Base-by-base conservation (phyloP, 1,139 yeast genomes). In the Geotrichum histeridarum region DNA sequence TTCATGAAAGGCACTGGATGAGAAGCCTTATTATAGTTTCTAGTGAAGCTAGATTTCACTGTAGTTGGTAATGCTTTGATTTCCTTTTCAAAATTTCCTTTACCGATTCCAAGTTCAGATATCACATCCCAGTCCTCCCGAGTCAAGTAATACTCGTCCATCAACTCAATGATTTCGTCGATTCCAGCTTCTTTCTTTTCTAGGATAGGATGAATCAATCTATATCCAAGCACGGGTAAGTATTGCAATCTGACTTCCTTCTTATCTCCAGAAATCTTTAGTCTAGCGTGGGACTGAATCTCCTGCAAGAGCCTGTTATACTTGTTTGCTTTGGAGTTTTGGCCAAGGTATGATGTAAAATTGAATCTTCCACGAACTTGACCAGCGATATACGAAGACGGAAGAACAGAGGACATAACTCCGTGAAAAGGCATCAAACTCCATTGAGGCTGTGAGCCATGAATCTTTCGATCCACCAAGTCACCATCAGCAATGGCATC, bases 371-470 rank as follows among this genome's bases (percentile, higher is more conserved):
- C 85, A 1, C 77, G 72, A 47, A 85, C 72, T 53, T 76, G 79
- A 1, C 99, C 99, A 11, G 90, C 85, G 15, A 89, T 83, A 59
- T 77, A 79, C 48, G 82, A 82, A 0, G 90, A 77, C 0, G 99
- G 99, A 44, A 82, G 75, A 12, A 94, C 89, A 0, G 95, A 81
- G 0, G 98, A 91, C 77, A 87, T 76, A 2, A 90, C 78, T 0
- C 93, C 98, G 71, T 91, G 97, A 63, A 90, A 78, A 2, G 99
- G 99, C 75, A 94, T 79, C 60, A 94, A 76, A 60, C 94, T 82
- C 99, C 99, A 94, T 64, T 88, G 91, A 70, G 93, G 99, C 64
- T 91, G 96, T 48, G 95, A 81, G 42, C 95, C 86, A 64, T 95
- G 86, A 57, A 94, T 91, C 67, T 82, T 76, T 32, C 82, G 75